These are phyloP conservation scores for Pseudohalonectria lignicola DNA, from an alignment of 2,329 filamentous ascomycete genomes.

Conservation along the genomic window DNA sequence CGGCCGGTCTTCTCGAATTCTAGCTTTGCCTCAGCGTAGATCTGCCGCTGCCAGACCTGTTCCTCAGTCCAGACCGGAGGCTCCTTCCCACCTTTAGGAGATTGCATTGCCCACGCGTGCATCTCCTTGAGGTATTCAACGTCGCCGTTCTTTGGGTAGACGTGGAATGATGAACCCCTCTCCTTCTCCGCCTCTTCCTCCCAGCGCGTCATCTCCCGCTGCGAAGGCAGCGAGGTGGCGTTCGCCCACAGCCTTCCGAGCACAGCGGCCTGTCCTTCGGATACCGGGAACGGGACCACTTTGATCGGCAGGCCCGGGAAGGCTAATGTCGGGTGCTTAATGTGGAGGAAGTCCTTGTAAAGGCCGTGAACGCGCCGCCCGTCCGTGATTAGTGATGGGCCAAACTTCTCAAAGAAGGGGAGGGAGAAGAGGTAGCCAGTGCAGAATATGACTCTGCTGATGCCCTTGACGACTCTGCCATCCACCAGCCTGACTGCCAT, in stretches of 20 bases:
- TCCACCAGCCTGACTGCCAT: constrained; percentile 55
- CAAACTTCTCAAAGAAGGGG: constrained; percentile 51
- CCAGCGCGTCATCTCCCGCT: constrained; percentile 58
- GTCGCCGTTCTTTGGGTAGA: constrained; percentile 46
- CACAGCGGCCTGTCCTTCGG: constrained; percentile 69
- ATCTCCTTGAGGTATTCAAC: constrained; percentile 59
- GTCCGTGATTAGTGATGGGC: constrained; percentile 46
- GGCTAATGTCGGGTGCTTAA: constrained; percentile 63
- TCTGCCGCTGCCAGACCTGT: constrained; percentile 60
- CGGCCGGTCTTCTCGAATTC: constrained; percentile 59
- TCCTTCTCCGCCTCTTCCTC: constrained; percentile 46
- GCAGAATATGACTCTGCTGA: constrained; percentile 76
- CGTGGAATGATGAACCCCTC: constrained; percentile 31
- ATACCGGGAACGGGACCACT: constrained; percentile 77
- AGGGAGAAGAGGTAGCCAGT: constrained; percentile 84
- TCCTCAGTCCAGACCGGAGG: constrained; percentile 63
- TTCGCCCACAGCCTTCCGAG: constrained; percentile 71
- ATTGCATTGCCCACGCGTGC: constrained; percentile 47
- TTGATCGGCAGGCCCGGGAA: constrained; percentile 69
- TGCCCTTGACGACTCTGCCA: constrained; percentile 48
- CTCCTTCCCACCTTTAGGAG: constrained; percentile 46
- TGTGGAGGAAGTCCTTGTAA: constrained; percentile 72
- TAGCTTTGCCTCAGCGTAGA: constrained; percentile 59
- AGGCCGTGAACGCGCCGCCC: constrained; percentile 61
- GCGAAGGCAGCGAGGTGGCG: constrained; percentile 50